Base-by-base conservation (phyloP, 1,139 yeast species). In the Yamadazyma triangularis region DNA sequence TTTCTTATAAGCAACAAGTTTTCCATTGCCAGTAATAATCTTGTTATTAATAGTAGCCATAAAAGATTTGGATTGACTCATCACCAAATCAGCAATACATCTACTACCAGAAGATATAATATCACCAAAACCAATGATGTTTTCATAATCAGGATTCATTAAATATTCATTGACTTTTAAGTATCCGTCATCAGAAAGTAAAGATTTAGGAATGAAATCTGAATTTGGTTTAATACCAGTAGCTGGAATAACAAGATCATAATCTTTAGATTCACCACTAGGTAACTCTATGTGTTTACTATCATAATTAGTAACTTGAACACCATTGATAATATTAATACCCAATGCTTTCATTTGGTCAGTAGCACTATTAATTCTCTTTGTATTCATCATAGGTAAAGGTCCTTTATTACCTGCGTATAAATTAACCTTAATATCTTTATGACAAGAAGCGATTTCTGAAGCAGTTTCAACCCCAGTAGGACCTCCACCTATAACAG, bases 391-490 rank as follows among this genome's bases (percentile, higher is more conserved):
- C 0, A 23, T 23, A 2, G 32, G 23, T 33, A 57, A 44, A 1
- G 58, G 56, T n/a, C 36, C 46, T 4, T 34, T 18, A 1, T 39
- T 23, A 8, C 60, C 59, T 4, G 57, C 45, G 31, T 40, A 48
- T 16, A 58, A 41, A 4, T 50, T 45, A 14, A 56, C 48, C 8
- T 40, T 36, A 12, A 51, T 45, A 2, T 38, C 23, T 27, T 44
- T 41, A 24, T 32, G 47, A 14, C 33, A 34, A 15, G 30, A 31
- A 4, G 47, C 59, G 12, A 58, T 39, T 28, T 58, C 64, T 2
- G 56, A 59, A 4, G 56, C 51, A 5, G 44, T 27, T 34, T 59
- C 64, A 16, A 56, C 58, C 13, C 64, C 65, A 9, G 62, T 54
- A 8, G 55, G 39, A 6, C 64, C 64, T 8, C 55, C 64, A 4